Evolutionary conservation across 2,329 filamentous ascomycete genomes (phyloP), one percentile per base, ranked within the genome.

Genomic region (Sarocladium oryzae): DNA sequence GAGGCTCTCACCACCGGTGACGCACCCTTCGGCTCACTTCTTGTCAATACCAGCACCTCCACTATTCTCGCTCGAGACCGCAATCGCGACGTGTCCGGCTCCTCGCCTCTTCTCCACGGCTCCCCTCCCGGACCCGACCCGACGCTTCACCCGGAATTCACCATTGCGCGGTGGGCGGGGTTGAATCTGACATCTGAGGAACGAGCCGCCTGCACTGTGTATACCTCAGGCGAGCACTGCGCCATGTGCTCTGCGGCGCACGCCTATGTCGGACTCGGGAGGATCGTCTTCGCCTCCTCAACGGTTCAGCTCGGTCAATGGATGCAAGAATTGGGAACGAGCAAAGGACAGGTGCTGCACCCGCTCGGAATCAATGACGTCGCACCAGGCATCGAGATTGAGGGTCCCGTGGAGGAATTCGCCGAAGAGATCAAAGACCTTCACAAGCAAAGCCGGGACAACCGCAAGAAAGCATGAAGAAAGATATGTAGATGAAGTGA

Each of bases 201-300:
- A 50, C 70, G 76, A 16, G 70, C 75, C 20, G 53, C 50, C 4
- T 57, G 63, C 0, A 64, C 61, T 2, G 60, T 69, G 2, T 69
- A 69, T 49, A 69, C 67, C 3, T 66, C 66, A 1, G 66, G 66
- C 1, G 66, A 69, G 54, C 66, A 68, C 52, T 69, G 66, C 54
- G 54, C 64, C 41, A 69, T 69, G 66, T 69, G 66, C 37, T 58
- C 66, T 3, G 60, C 64, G 1, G 65, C 64, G 1, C 66, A 69
- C 33, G 66, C 62, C 1, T 67, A 62, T 53, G 62, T 59, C 3
- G 66, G 66, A 0, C 55, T 69, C 15, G 66, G 66, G 1, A 60
- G 60, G 28, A 68, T 69, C 21, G 61, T 69, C 10, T 69, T 65
- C 49, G 58, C 58, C 3, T 57, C 61, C 2, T 68, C 65, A 0